These are phyloP conservation scores for Blastobotrys capitulatus DNA, from an alignment of 1,139 yeast genomes.

Conservation along the genomic window DNA sequence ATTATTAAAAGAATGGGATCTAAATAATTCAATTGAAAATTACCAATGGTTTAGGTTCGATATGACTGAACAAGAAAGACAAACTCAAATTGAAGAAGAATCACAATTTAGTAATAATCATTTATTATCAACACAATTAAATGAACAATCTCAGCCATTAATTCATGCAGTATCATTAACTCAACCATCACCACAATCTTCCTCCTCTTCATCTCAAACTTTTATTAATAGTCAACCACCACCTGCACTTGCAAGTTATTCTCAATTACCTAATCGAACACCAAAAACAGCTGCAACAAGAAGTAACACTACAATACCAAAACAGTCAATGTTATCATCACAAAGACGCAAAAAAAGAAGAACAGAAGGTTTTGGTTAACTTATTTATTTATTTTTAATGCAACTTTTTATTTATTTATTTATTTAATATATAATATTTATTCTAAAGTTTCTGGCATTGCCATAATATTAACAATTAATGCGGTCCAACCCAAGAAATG, in stretches of 20 bases:
- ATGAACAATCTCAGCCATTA: background rate
- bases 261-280: background rate
- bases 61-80: constrained; percentile 3
- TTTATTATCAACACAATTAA: background rate
- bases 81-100: constrained; percentile 1
- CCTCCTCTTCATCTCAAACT: too few relatives aligned
- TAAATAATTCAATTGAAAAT: background rate
- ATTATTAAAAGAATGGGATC: constrained; percentile 21
- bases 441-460: constrained; percentile 50
- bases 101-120: background rate
- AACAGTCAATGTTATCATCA: background rate
- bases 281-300: too few relatives aligned
- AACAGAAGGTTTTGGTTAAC: constrained; percentile 20
- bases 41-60: constrained; percentile 21
- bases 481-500: constrained; percentile 96
- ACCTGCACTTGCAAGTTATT: too few relatives aligned
- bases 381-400: background rate
- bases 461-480: constrained; percentile 72
- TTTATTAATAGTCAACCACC: too few relatives aligned
- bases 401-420: background rate
- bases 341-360: constrained; percentile 2
- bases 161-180: background rate
- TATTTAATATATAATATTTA: background rate
- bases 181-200: background rate
- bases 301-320: too few relatives aligned